These are phyloP conservation scores for Isatis lusitanica DNA, from an alignment of 441 rosid genomes.

Conservation along the genomic window DNA sequence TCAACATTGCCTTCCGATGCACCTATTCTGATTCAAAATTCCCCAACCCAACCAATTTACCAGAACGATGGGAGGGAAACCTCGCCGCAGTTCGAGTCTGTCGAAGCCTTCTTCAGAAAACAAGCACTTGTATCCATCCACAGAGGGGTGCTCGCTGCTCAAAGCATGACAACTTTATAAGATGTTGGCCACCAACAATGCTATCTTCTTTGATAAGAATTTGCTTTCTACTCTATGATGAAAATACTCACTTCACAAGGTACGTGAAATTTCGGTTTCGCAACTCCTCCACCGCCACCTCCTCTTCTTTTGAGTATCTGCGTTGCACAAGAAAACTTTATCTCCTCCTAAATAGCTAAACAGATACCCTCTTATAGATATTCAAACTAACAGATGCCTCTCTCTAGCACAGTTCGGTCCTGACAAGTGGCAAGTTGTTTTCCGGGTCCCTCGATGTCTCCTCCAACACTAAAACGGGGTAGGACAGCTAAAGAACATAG, in stretches of 20 bases:
- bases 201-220: neutral
- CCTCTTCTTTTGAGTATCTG: slow-evolving; percentile 98
- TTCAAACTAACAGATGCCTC: slow-evolving; percentile 12
- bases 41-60: slow-evolving; percentile 39
- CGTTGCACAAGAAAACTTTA: slow-evolving; percentile 20
- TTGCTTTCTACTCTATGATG: slow-evolving; percentile 22
- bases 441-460: neutral
- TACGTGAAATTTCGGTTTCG: slow-evolving; percentile 66
- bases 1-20: slow-evolving; percentile 3
- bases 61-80: slow-evolving; percentile 61
- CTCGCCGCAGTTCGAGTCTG: slow-evolving; percentile 49
- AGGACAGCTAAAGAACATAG: slow-evolving; percentile 9
- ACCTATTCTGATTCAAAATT: slow-evolving; percentile 1
- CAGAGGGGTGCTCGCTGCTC: slow-evolving; percentile 52
- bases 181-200: slow-evolving; percentile 1
- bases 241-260: slow-evolving; percentile 68
- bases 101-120: slow-evolving; percentile 64
- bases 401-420: slow-evolving; percentile 11
- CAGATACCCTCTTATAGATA: neutral
- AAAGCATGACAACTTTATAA: slow-evolving; percentile 28
- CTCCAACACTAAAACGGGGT: neutral
- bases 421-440: slow-evolving; percentile 9
- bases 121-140: slow-evolving; percentile 77
- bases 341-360: slow-evolving; percentile 6
- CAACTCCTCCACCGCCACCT: slow-evolving; percentile 56